phyloP scores from a whole-genome alignment of 1,284 basidiomycete genomes.

The Phenoliferia sp. region DNA sequence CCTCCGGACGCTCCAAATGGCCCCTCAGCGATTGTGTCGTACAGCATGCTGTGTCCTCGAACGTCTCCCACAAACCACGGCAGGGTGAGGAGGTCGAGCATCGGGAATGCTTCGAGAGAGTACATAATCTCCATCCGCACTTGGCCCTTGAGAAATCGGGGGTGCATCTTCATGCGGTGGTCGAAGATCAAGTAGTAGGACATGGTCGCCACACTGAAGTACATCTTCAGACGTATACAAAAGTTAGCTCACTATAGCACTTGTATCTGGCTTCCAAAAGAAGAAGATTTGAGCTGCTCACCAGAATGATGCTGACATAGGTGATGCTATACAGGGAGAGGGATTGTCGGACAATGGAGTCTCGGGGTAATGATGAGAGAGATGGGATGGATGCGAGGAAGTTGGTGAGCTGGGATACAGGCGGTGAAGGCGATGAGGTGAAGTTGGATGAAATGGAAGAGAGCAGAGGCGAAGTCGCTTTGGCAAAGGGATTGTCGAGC shows the following conservation, averaged over 20 bases:
- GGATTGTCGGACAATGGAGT: conserved; percentile 71
- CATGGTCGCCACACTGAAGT: conserved; percentile 78
- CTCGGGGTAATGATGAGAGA: conserved; percentile 69
- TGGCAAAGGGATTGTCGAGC: conserved; percentile 52
- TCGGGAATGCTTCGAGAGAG: conserved; percentile 73
- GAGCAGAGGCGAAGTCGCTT: conserved; percentile 43
- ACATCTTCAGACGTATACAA: conserved; percentile 16
- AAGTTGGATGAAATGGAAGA: conserved; percentile 35
- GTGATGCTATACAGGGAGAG: conserved; percentile 72
- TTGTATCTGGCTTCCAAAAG: background rate
- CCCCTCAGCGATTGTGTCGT: conserved; percentile 63
- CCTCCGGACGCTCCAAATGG: conserved; percentile 50
- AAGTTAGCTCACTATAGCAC: background rate
- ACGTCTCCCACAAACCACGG: conserved; percentile 95
- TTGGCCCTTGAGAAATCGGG: conserved; percentile 85
- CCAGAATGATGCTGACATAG: conserved; percentile 52
- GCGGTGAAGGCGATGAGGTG: conserved; percentile 34
- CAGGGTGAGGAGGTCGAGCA: conserved; percentile 61
- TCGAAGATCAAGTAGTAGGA: conserved; percentile 90
- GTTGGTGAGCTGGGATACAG: conserved; percentile 41
- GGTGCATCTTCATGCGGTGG: conserved; percentile 89
- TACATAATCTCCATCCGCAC: conserved; percentile 73
- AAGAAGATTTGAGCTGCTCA: conserved; percentile 24
- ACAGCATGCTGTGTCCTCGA: conserved; percentile 75
- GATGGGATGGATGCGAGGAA: conserved; percentile 30